These are phyloP conservation scores for Eucalyptus dawsonii DNA, from an alignment of 345 rosid species.

Conservation along the genomic window DNA sequence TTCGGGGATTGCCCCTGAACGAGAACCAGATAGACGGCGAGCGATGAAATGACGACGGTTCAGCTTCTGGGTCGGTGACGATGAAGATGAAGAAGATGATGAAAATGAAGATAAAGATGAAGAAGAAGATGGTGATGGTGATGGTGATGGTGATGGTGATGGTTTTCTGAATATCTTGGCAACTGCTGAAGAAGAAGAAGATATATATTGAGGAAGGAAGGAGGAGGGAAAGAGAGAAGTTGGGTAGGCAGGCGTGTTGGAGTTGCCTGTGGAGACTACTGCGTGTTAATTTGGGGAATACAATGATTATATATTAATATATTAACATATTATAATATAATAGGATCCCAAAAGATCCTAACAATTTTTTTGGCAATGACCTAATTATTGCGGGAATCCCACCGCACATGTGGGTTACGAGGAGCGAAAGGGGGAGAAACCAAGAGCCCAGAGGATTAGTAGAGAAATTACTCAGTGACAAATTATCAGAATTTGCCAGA, in stretches of 20 bases:
- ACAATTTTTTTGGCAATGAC: neutral
- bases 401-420: neutral
- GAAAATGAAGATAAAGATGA: neutral
- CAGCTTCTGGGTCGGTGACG: neutral
- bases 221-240: neutral
- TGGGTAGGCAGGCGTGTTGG: neutral
- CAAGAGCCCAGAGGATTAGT: neutral
- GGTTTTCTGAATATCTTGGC: neutral
- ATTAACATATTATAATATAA: neutral
- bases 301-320: neutral
- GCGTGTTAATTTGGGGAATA: neutral
- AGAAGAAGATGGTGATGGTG: neutral
- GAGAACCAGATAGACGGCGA: fast-evolving
- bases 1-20: neutral
- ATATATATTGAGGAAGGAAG: neutral
- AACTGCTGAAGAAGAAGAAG: neutral
- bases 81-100: neutral
- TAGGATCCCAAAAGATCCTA: neutral
- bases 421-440: neutral
- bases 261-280: neutral
- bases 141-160: neutral
- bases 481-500: neutral
- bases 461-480: neutral
- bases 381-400: neutral
- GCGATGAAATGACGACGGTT: neutral